phyloP scores from a whole-genome alignment of 495 filamentous ascomycete species.

The Aspergillus sclerotiicarbonarius region DNA sequence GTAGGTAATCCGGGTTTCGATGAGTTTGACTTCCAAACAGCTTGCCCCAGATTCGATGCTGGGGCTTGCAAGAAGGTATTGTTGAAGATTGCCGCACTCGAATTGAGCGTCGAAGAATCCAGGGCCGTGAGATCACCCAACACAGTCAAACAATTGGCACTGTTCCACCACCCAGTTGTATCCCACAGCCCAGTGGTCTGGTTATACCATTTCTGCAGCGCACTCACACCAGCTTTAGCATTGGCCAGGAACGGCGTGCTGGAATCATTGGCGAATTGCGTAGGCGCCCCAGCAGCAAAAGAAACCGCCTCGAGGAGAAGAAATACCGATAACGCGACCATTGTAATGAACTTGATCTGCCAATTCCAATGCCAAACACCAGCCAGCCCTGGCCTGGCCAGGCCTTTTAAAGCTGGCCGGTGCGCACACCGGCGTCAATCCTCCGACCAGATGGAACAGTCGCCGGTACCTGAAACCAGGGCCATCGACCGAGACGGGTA shows the following conservation, averaged over 20 bases:
- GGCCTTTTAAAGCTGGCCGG: too few relatives aligned
- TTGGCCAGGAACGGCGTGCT: background rate
- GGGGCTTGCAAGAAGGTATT: background rate
- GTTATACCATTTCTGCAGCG: slow-evolving; percentile 66
- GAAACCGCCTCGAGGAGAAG: too few relatives aligned
- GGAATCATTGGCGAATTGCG: too few relatives aligned
- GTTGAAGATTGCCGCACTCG: background rate
- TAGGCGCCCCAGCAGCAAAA: too few relatives aligned
- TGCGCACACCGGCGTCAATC: too few relatives aligned
- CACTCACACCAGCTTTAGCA: slow-evolving; percentile 44
- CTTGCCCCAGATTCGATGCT: background rate
- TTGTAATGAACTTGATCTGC: too few relatives aligned
- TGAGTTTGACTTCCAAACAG: background rate
- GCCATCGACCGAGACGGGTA: too few relatives aligned
- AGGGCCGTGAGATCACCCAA: slow-evolving; percentile 59
- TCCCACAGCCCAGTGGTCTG: slow-evolving; percentile 59
- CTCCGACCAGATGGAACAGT: too few relatives aligned
- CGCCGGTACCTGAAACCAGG: too few relatives aligned
- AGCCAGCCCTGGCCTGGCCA: too few relatives aligned
- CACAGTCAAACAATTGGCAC: slow-evolving; percentile 64
- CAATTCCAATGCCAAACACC: too few relatives aligned
- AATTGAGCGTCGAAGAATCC: slow-evolving; percentile 27
- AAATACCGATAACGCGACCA: too few relatives aligned
- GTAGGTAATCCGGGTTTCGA: background rate
- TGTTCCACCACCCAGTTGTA: slow-evolving; percentile 74